Evolutionary conservation across 495 filamentous ascomycete species (phyloP), one percentile per base, ranked within the genome.

Genomic region (Penicillium egyptiacum): DNA sequence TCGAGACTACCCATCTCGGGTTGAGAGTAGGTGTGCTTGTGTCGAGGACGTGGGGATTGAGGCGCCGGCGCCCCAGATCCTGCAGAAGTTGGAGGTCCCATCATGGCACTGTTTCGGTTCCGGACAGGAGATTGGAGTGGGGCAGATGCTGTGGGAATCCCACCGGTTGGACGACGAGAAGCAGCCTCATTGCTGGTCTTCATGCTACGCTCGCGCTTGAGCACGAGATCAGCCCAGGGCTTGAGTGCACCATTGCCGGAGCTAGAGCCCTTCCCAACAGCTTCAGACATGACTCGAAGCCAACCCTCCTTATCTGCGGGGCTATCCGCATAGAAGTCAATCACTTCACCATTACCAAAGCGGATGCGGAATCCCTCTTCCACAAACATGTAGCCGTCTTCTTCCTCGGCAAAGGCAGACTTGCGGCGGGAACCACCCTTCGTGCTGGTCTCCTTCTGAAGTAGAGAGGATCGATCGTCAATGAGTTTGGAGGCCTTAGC

Each of bases 371-470:
- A 98, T 12, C 95, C 94, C 69, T 98, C 95, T 72, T 98, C 94
- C 22, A 98, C 94, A 63, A 98, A 98, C 91, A 97, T 96, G 76
- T 98, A 98, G 46, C 95, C 94, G 64, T 98, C 94, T 71, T 98
- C 95, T 64, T 98, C 95, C 71, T 98, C 94, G 8, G 95, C 92
- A 63, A 98, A 98, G 26, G 90, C 94, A 50, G 90, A 95, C 67
- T 94, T 92, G 35, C 94, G 86, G 22, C 94, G 86, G 60, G 86
- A 86, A 54, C 89, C 88, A 58, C 80, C 81, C 65, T 87, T 88
- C 23, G 85, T 86, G 42, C 80, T 85, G 0, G 86, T 89, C 67
- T 91, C 88, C 55, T 85, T 90, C 59, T 96, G 86, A 6, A 84
- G 88, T 35, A 98, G 82, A 26, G 90, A 79, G n/a, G 85, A 82